Evolutionary conservation across 495 filamentous ascomycete species (phyloP).

Genomic region (Aspergillus olivimuriae): DNA sequence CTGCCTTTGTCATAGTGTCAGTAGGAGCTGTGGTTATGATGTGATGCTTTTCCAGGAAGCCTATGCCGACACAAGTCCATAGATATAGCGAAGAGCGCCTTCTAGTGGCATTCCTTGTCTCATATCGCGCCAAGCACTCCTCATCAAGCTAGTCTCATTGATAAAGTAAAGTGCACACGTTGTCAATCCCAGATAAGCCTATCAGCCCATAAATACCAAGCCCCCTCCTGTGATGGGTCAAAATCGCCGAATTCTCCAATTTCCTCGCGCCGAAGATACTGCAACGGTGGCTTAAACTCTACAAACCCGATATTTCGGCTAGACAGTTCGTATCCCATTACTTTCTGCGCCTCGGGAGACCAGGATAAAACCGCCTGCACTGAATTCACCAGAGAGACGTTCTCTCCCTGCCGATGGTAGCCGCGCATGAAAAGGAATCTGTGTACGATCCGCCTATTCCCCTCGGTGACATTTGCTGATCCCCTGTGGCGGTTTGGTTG

Average conservation of each 20-base stretch:
- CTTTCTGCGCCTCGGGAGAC: constrained; percentile 14
- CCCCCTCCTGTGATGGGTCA: too few species aligned
- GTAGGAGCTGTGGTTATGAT: neutral
- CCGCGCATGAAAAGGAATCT: constrained; percentile 17
- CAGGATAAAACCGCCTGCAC: constrained; percentile 13
- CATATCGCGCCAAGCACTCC: too few species aligned
- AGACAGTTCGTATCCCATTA: constrained; percentile 17
- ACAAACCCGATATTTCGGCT: constrained; percentile 20
- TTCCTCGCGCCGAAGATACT: constrained; percentile 13
- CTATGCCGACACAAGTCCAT: too few species aligned
- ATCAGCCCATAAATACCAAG: too few species aligned
- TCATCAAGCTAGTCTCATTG: too few species aligned
- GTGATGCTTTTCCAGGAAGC: too few species aligned
- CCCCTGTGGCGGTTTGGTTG: constrained; percentile 8
- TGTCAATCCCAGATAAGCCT: too few species aligned
- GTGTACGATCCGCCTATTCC: constrained; percentile 8
- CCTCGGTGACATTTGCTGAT: constrained; percentile 22
- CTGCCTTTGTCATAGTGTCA: neutral
- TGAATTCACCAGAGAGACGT: constrained; percentile 13
- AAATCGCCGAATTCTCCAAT: constrained; percentile 15
- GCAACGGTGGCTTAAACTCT: constrained; percentile 14
- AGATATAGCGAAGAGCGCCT: too few species aligned
- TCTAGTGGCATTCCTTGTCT: too few species aligned
- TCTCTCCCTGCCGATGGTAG: constrained; percentile 17
- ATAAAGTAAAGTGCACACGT: too few species aligned